Evolutionary conservation across 75 land plant species (phyloP), one percentile per base, ranked within the genome.

Genomic region (Picea glauca): DNA sequence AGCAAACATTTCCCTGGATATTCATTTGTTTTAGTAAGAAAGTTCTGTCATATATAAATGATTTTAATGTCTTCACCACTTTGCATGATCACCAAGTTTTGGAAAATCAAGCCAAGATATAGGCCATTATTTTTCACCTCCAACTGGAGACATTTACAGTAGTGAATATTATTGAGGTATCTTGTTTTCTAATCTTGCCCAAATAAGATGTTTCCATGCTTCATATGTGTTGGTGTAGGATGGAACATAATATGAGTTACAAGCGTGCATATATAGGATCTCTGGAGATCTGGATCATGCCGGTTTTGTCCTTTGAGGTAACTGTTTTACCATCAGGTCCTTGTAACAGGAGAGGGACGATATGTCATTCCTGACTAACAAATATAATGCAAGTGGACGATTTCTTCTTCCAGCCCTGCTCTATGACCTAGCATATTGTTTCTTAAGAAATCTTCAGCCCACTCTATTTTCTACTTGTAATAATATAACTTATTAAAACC

Each of bases 231-330:
- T 62, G n/a, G 70, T 68, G 77, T 81, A 81, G 84, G 70, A 64
- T 75, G 81, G 76, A 85, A 72, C 67, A 83, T 79, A 76, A 83
- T 83, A 78, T 82, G 84, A 79, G 18, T 82, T 68, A 72, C 78
- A 65, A 63, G 82, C 54, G 80, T 80, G 82, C 76, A 63, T 81
- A 81, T 78, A 83, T 85, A 80, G 60, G 85, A 68, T 62, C 46
- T 72, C 76, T 86, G 85, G 80, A 83, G 76, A 76, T 81, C 60
- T 84, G 79, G 84, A 46, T 80, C 65, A 83, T 83, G 80, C 81
- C 65, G 67, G 78, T 72, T 81, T 80, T 76, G 50, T 46, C 58
- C 18, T 80, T 76, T 82, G 85, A 85, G 90, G 90, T 85, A 88
- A 85, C 85, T 70, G 80, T 58, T 83, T 75, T 79, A 35, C 64